Conservation (phyloP, 208 protist genomes). For the Porcisia deanei region DNA sequence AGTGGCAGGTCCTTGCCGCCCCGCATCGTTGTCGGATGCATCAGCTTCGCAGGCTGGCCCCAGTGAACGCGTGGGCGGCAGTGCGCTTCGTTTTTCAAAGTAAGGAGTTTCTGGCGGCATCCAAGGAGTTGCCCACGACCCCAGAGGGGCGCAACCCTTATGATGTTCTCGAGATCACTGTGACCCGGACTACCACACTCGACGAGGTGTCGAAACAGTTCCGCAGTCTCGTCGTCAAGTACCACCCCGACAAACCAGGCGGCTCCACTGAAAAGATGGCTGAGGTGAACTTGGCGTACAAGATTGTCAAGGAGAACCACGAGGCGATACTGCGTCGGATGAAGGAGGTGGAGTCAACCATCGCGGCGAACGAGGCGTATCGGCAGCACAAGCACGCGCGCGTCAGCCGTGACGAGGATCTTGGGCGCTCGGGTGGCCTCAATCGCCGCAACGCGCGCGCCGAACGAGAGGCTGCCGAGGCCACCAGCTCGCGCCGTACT, state of each 20-base stretch:
- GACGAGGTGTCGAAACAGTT: constrained; percentile 90
- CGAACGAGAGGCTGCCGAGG: constrained; percentile 27
- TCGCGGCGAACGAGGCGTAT: constrained; percentile 59
- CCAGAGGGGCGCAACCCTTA: constrained; percentile 89
- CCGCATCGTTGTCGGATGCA: constrained; percentile 20
- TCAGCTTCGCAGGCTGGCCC: constrained; percentile 21
- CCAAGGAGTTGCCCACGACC: constrained; percentile 78
- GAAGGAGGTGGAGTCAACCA: constrained; percentile 57
- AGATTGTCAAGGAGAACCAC: constrained; percentile 90
- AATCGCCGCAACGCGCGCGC: constrained; percentile 62
- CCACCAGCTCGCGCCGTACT: constrained; percentile 18
- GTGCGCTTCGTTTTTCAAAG: constrained; percentile 76
- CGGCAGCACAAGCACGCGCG: constrained; percentile 71
- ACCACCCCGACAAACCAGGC: constrained; percentile 89
- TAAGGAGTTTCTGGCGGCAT: constrained; percentile 74
- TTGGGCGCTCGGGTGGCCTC: constrained; percentile 78
- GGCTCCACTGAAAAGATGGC: constrained; percentile 91
- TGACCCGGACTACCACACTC: constrained; percentile 66
- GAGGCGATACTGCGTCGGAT: constrained; percentile 62
- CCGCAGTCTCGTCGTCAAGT: constrained; percentile 78
- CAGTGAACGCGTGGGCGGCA: constrained; percentile 7
- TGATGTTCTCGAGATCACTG: constrained; percentile 86
- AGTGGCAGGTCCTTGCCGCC: not conserved
- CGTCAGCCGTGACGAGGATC: constrained; percentile 64
- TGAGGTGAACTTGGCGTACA: constrained; percentile 89